Percentiles rank a stretch among this genome's conserved stretches.
phyloP scores from a whole-genome alignment of 768 basidiomycete species.

The Agrocybe pediades region DNA sequence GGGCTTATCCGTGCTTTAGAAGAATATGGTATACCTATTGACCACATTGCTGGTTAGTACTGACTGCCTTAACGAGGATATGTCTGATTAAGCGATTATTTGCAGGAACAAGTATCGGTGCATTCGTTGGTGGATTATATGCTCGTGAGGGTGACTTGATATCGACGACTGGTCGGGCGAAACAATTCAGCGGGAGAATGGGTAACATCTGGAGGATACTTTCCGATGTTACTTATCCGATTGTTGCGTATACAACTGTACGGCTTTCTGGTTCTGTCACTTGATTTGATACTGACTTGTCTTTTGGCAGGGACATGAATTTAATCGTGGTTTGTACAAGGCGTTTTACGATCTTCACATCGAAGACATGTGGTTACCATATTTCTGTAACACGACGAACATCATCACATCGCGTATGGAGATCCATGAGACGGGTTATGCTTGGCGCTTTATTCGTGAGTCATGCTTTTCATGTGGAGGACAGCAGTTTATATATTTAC shows the following conservation, averaged over 20 bases:
- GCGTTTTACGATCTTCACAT: slow-evolving; percentile 94
- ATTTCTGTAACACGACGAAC: slow-evolving; percentile 97
- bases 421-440: slow-evolving; percentile 97
- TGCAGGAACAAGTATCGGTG: slow-evolving; percentile 84
- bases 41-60: slow-evolving; percentile 78
- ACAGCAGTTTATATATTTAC: slow-evolving; percentile 1
- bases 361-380: slow-evolving; percentile 98
- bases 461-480: background rate
- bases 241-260: slow-evolving; percentile 89
- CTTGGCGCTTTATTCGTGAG: slow-evolving; percentile 91
- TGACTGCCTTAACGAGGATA: slow-evolving; percentile 1
- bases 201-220: slow-evolving; percentile 92
- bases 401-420: slow-evolving; percentile 97
- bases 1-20: slow-evolving; percentile 92
- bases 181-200: slow-evolving; percentile 92
- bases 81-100: background rate
- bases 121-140: slow-evolving; percentile 92
- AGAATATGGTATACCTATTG: slow-evolving; percentile 91
- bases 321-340: slow-evolving; percentile 95
- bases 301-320: slow-evolving; percentile 77
- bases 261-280: slow-evolving; percentile 13
- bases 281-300: background rate
- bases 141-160: slow-evolving; percentile 92
- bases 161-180: slow-evolving; percentile 80
- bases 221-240: slow-evolving; percentile 91